Conservation (phyloP, 306 rosid species). For the Cicer chorassanicum region DNA sequence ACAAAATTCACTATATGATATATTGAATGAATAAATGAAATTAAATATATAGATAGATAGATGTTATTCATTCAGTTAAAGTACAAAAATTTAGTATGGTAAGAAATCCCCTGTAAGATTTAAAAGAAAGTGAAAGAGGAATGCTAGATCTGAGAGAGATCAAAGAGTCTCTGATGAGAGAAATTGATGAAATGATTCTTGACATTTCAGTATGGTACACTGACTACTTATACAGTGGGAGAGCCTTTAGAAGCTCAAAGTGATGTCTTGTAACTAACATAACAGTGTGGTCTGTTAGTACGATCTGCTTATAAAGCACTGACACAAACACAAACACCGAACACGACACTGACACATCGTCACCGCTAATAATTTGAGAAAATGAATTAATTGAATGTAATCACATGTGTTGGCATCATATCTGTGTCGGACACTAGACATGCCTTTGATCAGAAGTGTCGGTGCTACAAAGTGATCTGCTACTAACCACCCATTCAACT, state of each 20-base stretch:
- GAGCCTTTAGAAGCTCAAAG: neutral
- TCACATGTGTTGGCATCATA: too few species aligned
- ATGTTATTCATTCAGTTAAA: conserved; percentile 22
- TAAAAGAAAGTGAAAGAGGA: conserved; percentile 5
- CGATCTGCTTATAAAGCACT: neutral
- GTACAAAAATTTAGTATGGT: neutral
- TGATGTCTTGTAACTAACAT: neutral
- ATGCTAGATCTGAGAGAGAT: conserved; percentile 1
- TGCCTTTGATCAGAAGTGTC: too few species aligned
- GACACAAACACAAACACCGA: too few species aligned
- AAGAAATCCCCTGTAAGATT: conserved; percentile 3
- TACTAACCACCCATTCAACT: neutral
- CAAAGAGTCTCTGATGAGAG: conserved; percentile 17
- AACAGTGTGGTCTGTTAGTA: neutral
- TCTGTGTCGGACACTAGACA: too few species aligned
- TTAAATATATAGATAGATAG: conserved; percentile 20
- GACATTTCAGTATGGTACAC: conserved; percentile 8
- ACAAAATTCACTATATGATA: conserved; percentile 8
- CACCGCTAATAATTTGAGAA: too few species aligned
- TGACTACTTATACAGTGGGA: neutral
- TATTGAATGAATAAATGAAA: conserved; percentile 25
- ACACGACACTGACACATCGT: too few species aligned
- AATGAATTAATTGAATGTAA: too few species aligned
- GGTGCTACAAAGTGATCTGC: neutral
- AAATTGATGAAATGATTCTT: neutral